Percentiles rank a stretch among this genome's conserved stretches.
phyloP scores from a whole-genome alignment of 768 basidiomycete species.

The Phaffia tasmanica region DNA sequence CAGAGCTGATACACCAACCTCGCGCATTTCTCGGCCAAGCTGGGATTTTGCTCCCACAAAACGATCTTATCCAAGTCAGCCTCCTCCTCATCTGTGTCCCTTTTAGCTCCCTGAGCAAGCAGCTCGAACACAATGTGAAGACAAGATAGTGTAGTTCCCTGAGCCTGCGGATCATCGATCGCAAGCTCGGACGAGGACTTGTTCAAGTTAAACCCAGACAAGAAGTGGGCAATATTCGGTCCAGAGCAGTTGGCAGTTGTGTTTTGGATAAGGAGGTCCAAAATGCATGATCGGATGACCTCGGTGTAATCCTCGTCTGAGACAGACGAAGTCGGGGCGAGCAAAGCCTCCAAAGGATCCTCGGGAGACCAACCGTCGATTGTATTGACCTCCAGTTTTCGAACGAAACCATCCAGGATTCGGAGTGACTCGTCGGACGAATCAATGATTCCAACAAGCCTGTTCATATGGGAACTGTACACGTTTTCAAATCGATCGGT shows the following conservation, averaged over 20 bases:
- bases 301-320: constrained; percentile 41
- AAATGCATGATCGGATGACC: constrained; percentile 60
- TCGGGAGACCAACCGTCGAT: constrained; percentile 51
- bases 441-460: constrained; percentile 65
- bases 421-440: constrained; percentile 73
- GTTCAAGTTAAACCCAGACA: constrained; percentile 56
- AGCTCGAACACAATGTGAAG: constrained; percentile 72
- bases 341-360: constrained; percentile 32
- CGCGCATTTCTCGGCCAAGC: constrained; percentile 74
- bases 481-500: constrained; percentile 39
- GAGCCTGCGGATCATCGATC: constrained; percentile 40
- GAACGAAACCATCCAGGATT: constrained; percentile 67
- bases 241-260: constrained; percentile 53
- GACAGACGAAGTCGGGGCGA: neutral
- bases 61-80: neutral
- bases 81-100: constrained; percentile 6
- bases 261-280: constrained; percentile 70
- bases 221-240: constrained; percentile 78
- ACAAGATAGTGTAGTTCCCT: constrained; percentile 44
- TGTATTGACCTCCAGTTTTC: constrained; percentile 45
- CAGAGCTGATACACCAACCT: constrained; percentile 74
- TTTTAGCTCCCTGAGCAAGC: constrained; percentile 49
- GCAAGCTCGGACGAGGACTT: constrained; percentile 49
- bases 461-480: constrained; percentile 44
- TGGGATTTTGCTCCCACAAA: constrained; percentile 44